Evolutionary conservation across 164 flowering plant species (phyloP).

Genomic region (Kingdonia uniflora): DNA sequence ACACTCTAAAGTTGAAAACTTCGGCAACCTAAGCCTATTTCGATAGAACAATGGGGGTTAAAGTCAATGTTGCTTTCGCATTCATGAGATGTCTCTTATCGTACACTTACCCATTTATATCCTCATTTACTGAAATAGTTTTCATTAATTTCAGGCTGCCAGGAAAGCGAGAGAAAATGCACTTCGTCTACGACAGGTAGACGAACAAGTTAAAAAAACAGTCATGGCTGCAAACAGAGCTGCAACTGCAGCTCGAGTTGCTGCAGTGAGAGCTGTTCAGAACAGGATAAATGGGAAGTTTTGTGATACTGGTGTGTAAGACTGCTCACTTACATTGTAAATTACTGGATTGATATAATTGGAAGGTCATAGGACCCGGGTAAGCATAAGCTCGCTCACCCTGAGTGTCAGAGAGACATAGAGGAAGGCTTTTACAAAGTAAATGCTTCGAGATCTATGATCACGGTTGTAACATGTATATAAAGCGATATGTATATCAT

Average conservation of each 20-base stretch:
- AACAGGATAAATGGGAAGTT: conserved; percentile 71
- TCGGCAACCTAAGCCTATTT: not conserved
- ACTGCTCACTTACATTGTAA: conserved; percentile 14
- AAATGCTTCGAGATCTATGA: conserved; percentile 16
- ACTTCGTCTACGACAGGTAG: conserved; percentile 43
- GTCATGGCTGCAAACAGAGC: conserved; percentile 76
- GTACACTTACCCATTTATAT: too few species aligned
- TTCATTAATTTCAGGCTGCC: conserved; percentile 50
- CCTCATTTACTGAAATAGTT: not conserved
- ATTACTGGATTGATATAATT: conserved; percentile 15
- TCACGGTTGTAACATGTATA: conserved; percentile 52
- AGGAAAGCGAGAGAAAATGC: conserved; percentile 73
- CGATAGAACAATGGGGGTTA: not conserved
- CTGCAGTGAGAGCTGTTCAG: conserved; percentile 91
- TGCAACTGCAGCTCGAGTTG: conserved; percentile 93
- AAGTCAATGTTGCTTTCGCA: not conserved
- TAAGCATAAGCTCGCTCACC: conserved; percentile 43
- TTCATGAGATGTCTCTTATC: not conserved
- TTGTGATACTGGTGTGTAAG: conserved; percentile 40
- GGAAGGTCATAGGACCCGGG: conserved; percentile 19
- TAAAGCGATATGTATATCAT: conserved; percentile 33
- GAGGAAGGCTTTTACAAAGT: conserved; percentile 7
- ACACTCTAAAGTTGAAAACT: too few species aligned
- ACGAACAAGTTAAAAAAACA: conserved; percentile 76
- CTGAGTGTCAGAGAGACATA: conserved; percentile 30